Conservation (phyloP, 2,329 filamentous ascomycete genomes). For the Apiospora pterosperma region DNA sequence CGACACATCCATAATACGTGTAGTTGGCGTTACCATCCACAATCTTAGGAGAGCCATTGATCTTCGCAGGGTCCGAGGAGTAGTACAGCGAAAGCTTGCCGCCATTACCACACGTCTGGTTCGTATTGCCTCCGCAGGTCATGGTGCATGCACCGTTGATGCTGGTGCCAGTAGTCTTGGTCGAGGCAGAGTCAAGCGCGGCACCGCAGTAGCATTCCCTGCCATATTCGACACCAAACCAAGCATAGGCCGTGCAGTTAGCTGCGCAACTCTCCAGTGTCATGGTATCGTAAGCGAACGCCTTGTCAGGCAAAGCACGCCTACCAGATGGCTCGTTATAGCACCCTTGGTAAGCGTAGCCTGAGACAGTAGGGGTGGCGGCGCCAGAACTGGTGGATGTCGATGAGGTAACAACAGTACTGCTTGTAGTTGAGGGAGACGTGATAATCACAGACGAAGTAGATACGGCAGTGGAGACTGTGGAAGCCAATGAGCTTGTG, state of each 20-base stretch:
- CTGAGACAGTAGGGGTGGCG: constrained; percentile 1
- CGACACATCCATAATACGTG: constrained; percentile 10
- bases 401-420: not conserved
- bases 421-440: not conserved
- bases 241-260: constrained; percentile 25
- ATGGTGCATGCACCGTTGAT: not conserved
- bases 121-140: constrained; percentile 11
- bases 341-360: constrained; percentile 10
- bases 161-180: not conserved
- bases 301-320: constrained; percentile 4
- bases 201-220: constrained; percentile 30
- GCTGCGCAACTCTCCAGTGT: constrained; percentile 33
- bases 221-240: constrained; percentile 34
- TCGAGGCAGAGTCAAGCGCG: constrained; percentile 4
- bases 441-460: not conserved
- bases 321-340: constrained; percentile 5
- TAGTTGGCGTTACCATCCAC: constrained; percentile 8
- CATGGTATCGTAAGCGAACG: constrained; percentile 23
- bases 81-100: constrained; percentile 15
- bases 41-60: constrained; percentile 12
- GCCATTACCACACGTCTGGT: constrained; percentile 20
- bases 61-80: constrained; percentile 12
- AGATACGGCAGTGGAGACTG: not conserved
- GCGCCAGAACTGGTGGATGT: not conserved
- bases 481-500: not conserved